These are phyloP conservation scores for Penicillium palitans DNA, from an alignment of 2,329 filamentous ascomycete genomes.

Conservation along the genomic window DNA sequence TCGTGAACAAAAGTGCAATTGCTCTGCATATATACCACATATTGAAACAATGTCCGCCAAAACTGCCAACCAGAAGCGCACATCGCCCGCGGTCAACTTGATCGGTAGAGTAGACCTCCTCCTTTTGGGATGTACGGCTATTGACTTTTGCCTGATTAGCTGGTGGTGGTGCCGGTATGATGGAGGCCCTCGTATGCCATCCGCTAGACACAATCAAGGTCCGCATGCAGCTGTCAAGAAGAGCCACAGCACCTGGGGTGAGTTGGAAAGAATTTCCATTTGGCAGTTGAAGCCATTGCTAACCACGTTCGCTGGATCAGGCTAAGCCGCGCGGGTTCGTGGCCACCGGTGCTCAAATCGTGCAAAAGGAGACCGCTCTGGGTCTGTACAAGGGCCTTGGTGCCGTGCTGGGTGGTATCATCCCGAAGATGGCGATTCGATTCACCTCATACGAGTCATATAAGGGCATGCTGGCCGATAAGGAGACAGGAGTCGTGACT, in stretches of 20 bases:
- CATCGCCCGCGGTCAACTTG: constrained; percentile 84
- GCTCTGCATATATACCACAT: constrained; percentile 2
- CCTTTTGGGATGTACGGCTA: constrained; percentile 8
- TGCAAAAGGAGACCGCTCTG: constrained; percentile 84
- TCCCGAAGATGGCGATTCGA: constrained; percentile 98
- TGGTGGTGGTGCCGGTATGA: constrained; percentile 96
- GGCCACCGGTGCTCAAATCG: constrained; percentile 79
- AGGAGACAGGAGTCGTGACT: constrained; percentile 65
- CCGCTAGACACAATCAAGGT: constrained; percentile 99
- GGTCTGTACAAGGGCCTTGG: constrained; percentile 98
- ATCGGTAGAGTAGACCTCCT: constrained; percentile 64
- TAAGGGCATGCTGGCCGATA: constrained; percentile 76
- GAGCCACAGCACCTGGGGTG: constrained; percentile 77
- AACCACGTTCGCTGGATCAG: constrained; percentile 34
- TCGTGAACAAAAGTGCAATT: constrained; percentile 6
- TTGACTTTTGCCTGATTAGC: constrained; percentile 55
- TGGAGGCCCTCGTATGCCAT: constrained; percentile 96
- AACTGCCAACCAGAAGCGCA: constrained; percentile 64
- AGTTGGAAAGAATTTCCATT: constrained; percentile 30
- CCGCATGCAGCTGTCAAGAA: constrained; percentile 94
- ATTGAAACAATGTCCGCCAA: constrained; percentile 59
- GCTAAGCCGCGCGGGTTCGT: constrained; percentile 82
- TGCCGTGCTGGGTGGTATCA: constrained; percentile 90
- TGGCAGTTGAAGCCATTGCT: constrained; percentile 3
- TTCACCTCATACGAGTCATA: constrained; percentile 98